phyloP scores from a whole-genome alignment of 2,329 filamentous ascomycete species.

The Colletotrichum endophyticum region DNA sequence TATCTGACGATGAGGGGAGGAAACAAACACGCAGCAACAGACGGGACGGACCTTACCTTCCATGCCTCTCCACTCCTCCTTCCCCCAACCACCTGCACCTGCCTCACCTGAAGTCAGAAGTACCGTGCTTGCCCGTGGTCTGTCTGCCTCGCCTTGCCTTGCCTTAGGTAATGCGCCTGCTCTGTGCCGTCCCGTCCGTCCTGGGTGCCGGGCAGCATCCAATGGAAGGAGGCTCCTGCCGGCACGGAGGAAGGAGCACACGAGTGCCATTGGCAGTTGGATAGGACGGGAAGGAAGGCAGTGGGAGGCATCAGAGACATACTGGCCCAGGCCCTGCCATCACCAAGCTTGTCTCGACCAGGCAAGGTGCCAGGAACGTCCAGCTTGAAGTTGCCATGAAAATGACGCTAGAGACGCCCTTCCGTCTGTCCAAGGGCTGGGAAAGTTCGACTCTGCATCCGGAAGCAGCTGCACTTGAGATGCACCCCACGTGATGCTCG shows the following conservation, averaged over 20 bases:
- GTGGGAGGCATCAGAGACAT: background rate
- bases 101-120: background rate
- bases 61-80: background rate
- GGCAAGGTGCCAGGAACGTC: background rate
- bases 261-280: background rate
- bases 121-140: background rate
- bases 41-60: conserved; percentile 1
- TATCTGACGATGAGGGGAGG: background rate
- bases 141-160: background rate
- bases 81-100: background rate
- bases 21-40: background rate
- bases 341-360: background rate
- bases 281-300: background rate
- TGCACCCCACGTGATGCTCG: conserved; percentile 4
- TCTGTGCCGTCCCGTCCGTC: background rate
- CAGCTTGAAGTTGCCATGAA: background rate
- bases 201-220: background rate
- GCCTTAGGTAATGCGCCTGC: background rate
- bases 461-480: background rate
- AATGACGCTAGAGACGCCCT: background rate
- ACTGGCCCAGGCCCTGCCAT: background rate
- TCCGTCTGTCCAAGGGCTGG: background rate
- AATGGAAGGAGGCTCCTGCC: background rate
- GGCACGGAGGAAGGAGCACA: background rate
- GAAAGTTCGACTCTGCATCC: conserved; percentile 10